Conservation (phyloP, 257 asterid species). For the Rubia yunnanensis region DNA sequence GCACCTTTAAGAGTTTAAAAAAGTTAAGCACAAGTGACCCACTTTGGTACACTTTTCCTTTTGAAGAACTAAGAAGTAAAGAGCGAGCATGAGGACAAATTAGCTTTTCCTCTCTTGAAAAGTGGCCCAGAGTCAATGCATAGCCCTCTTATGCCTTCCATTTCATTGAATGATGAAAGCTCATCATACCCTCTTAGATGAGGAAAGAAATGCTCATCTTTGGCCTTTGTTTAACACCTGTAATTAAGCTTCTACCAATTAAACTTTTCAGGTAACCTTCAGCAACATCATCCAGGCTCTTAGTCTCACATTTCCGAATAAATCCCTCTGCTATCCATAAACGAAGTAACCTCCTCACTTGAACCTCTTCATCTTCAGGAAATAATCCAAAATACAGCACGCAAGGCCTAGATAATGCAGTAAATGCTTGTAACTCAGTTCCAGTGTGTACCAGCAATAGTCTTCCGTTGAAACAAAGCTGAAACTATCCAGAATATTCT, state of each 20-base stretch:
- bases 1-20: slow-evolving; percentile 1
- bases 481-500: neutral
- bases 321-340: neutral
- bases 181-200: neutral
- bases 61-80: neutral
- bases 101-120: neutral
- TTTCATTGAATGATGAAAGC: neutral
- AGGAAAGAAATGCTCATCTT: neutral
- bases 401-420: neutral
- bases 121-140: neutral
- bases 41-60: neutral
- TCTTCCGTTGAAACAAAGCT: neutral
- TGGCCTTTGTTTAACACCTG: neutral
- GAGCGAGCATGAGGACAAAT: neutral
- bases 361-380: neutral
- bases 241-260: neutral
- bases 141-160: neutral
- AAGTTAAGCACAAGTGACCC: neutral
- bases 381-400: neutral
- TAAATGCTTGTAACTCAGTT: slow-evolving; percentile 8
- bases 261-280: neutral
- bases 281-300: neutral
- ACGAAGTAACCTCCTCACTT: neutral
- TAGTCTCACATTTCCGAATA: neutral
- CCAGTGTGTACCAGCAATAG: neutral